A percentile compares a stretch with the other conserved stretches of the same genome.
phyloP scores from a whole-genome alignment of 768 basidiomycete genomes.

The Lactarius hatsudake region DNA sequence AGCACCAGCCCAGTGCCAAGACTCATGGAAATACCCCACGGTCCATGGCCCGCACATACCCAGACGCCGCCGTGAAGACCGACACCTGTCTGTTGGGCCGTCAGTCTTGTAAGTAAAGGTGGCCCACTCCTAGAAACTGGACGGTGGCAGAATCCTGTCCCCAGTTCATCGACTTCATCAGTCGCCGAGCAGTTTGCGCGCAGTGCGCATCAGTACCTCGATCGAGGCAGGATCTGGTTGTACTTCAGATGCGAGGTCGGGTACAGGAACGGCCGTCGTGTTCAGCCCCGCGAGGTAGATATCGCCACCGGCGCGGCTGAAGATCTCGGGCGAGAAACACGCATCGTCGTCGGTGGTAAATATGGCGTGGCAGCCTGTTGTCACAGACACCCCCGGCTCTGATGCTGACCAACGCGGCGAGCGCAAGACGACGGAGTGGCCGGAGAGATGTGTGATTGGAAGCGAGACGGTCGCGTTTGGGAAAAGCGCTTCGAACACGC shows the following conservation, averaged over 20 bases:
- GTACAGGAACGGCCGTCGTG: constrained; percentile 29
- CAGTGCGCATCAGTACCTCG: constrained; percentile 21
- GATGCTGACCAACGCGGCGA: constrained; percentile 29
- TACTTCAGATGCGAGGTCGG: constrained; percentile 30
- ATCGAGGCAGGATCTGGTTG: constrained; percentile 17
- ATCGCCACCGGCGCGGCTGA: constrained; percentile 34
- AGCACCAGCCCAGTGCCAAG: constrained; percentile 36
- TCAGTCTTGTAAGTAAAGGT: constrained; percentile 35
- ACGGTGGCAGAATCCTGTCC: constrained; percentile 37
- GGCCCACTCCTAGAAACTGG: constrained; percentile 35
- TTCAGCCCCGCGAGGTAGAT: constrained; percentile 38
- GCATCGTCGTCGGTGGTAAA: constrained; percentile 33
- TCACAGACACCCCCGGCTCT: neutral
- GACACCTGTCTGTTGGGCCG: constrained; percentile 32
- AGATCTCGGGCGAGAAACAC: constrained; percentile 36
- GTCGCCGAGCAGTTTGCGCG: constrained; percentile 24
- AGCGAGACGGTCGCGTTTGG: constrained; percentile 33
- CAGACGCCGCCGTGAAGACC: constrained; percentile 31
- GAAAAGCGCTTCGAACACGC: constrained; percentile 35
- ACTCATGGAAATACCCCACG: constrained; percentile 39
- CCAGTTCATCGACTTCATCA: constrained; percentile 31
- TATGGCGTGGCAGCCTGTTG: constrained; percentile 33
- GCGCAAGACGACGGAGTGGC: constrained; percentile 33
- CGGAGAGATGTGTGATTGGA: constrained; percentile 33
- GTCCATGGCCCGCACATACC: constrained; percentile 39